Evolutionary conservation across 2,329 filamentous ascomycete genomes (phyloP), one percentile per base, ranked within the genome.

Genomic region (Aspergillus costaricaensis): DNA sequence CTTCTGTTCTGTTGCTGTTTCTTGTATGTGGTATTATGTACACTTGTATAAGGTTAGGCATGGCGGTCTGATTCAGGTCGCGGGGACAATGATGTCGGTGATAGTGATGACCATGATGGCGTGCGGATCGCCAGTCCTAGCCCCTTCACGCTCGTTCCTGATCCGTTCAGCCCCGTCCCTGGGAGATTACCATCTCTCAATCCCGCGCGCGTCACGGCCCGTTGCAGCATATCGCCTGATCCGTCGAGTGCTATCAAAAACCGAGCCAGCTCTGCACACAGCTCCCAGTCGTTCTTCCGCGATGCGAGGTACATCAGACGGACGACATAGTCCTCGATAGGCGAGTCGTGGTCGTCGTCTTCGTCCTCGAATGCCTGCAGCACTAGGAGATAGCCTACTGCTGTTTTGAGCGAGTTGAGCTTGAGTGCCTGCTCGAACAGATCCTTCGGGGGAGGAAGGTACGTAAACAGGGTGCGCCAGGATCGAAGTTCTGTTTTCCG

Each of bases 401-500:
- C 96, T 5, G 95, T 99, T 77, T 98, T 98, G 53, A 99, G 81
- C 4, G 89, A 91, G 3, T 91, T 92, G 58, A 91, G 86, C 65
- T 90, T 87, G 9, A 99, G 80, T 4, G 92, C 94, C 74, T 96
- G 91, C 74, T 99, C 94, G 68, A 99, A 99, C 0, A 99, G 84
- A 67, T 95, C 91, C 69, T 92, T 89, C 4, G 94, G 91, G 1
- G 94, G 91, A 0, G 95, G 95, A 1, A 99, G 83, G 70, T 97
- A 92, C 4, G 88, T 87, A 75, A 99, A 99, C 1, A 99, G 82
- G 0, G 95, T 97, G 61, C 90, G 88, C 95, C 95, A 99, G 58
- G 92, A 96, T 41, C 94, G 88, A 7, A 96, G 88, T 73, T 99
- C 95, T 0, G 95, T 99, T 77, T 99, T 99, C 57, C 95, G 89